Base-by-base conservation (phyloP, 2,329 filamentous ascomycete genomes). In the Aschersonia sp. region DNA sequence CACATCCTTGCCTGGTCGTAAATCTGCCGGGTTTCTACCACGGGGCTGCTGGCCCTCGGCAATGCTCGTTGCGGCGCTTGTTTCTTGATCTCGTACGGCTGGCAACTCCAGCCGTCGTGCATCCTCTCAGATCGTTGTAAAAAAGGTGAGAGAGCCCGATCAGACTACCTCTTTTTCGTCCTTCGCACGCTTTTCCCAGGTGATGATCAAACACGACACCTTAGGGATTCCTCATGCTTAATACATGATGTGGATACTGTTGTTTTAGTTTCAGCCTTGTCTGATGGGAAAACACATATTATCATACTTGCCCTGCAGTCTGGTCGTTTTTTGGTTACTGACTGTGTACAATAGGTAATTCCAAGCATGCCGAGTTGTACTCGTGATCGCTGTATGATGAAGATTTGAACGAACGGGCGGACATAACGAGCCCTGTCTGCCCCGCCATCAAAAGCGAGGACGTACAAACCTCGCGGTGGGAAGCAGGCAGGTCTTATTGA, bases 371-470 rank as follows among this genome's bases (percentile, higher is more conserved):
- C 40, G 46, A 47, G 1, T 37, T 31, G 11, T 52, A 40, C 51
- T 39, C 45, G 44, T 37, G 43, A 49, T 53, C 59, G 65, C 63
- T 59, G 54, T 59, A 73, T 79, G 76, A 80, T 68, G 76, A 79
- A 73, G 66, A 66, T 65, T 78, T 79, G 76, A 78, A 79, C 76
- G 76, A 79, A 79, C 76, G 76, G 76, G 76, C 76, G 76, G 76
- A 79, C 76, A 79, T 76, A 76, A 68, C 65, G 74, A 77, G 73
- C 69, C 70, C 60, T 59, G 66, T 61, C 63, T 66, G 62, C 59
- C 62, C 67, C 59, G 66, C 65, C 63, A 62, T 59, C 63, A 73
- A 72, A 74, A 4, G 64, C 74, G 66, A 71, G 74, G 69, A 40
- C 71, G 73, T 79, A 79, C 75, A 80, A 76, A 66, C 72, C 71